Percentiles rank a stretch among this genome's conserved stretches.
These are phyloP conservation scores for Podospora sp. DNA, from an alignment of 495 filamentous ascomycete species.

Conservation along the genomic window DNA sequence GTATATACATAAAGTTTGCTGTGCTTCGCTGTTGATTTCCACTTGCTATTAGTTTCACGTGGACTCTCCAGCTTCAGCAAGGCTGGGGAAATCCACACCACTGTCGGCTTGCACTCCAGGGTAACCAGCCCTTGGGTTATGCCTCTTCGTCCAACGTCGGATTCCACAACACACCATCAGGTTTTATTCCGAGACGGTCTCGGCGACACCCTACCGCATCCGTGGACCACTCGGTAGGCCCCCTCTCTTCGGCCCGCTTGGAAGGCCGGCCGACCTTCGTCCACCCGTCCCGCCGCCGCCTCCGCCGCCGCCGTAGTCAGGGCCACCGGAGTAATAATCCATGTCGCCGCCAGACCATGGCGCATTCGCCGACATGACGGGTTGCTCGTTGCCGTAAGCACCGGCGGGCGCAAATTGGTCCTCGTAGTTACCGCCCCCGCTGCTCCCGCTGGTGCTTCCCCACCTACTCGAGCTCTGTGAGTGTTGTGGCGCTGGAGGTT, in stretches of 20 bases:
- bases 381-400: slow-evolving; percentile 43
- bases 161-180: neutral
- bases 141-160: neutral
- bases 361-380: slow-evolving; percentile 51
- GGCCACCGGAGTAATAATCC: slow-evolving; percentile 33
- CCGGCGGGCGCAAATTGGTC: slow-evolving; percentile 48
- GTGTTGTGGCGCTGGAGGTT: slow-evolving; percentile 39
- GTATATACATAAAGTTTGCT: no score
- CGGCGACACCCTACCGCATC: slow-evolving; percentile 36
- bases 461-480: slow-evolving; percentile 32
- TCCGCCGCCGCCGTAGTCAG: slow-evolving; percentile 28
- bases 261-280: slow-evolving; percentile 42
- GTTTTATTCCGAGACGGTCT: neutral
- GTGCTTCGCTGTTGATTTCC: neutral
- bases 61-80: neutral
- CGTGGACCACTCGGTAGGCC: slow-evolving; percentile 48
- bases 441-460: slow-evolving; percentile 32
- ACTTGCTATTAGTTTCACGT: neutral
- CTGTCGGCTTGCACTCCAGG: neutral
- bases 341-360: slow-evolving; percentile 49
- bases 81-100: neutral
- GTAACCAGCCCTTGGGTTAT: neutral
- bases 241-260: slow-evolving; percentile 50
- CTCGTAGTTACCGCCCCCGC: slow-evolving; percentile 44
- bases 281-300: slow-evolving; percentile 37